Evolutionary conservation across 2,329 filamentous ascomycete species (phyloP), one percentile per base, ranked within the genome.

Genomic region (Calonectria hawksworthii): DNA sequence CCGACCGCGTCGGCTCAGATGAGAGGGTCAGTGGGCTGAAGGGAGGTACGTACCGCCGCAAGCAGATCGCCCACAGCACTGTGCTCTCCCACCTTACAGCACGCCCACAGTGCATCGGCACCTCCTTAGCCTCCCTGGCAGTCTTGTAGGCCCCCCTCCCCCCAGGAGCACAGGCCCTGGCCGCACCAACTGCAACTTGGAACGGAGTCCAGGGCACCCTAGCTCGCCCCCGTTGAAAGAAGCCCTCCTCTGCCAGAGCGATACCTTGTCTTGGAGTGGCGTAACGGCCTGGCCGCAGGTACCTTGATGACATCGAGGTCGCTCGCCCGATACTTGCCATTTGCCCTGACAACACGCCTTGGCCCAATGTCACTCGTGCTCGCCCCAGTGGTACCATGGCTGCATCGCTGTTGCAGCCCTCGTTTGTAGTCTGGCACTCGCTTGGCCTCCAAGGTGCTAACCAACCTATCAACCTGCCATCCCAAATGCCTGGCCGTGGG

Each of bases 271-370:
- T 38, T 64, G 28, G 69, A 59, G 75, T 78, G 72, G 70, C 73
- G 74, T 59, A 78, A 79, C 76, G 78, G 76, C 65, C 72, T 79
- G 56, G 63, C 78, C 75, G 72, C 51, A 75, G 61, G 79, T 80
- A 80, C 61, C 74, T 72, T 44, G 73, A 52, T 38, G 41, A 56
- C 66, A 34, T 70, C 52, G 8, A 65, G 10, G 41, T 66, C 54
- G 36, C 41, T 50, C 21, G 67, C 41, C 41, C 44, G 54, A 16
- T 54, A 64, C 75, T 52, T 74, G 61, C 64, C n/a, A 41, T 67
- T 72, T 76, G 71, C 68, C 76, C 74, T 74, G 51, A 65, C 72
- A 50, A 73, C 47, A 56, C 47, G 36, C 56, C 11, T 51, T 47
- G 30, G 70, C 56, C 74, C 44, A 77, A 77, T 78, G 76, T 71